Conservation (phyloP, 2,329 filamentous ascomycete genomes). For the Phaeophleospora eucalypticola region DNA sequence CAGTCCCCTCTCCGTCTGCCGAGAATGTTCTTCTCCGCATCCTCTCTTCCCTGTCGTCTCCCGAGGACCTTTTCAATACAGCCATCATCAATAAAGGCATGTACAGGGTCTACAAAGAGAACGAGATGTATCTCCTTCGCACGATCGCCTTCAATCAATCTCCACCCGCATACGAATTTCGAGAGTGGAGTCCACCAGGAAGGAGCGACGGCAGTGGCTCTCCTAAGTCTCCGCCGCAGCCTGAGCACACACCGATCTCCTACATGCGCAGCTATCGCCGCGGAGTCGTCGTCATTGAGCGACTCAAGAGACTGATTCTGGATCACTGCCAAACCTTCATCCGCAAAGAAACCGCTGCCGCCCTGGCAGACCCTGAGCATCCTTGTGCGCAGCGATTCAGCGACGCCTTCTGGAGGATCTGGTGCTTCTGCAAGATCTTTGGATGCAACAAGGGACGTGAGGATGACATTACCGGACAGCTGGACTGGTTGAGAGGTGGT, state of each 20-base stretch:
- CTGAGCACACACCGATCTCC: conserved; percentile 51
- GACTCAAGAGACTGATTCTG: conserved; percentile 54
- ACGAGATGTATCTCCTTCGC: conserved; percentile 54
- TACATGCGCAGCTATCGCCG: conserved; percentile 51
- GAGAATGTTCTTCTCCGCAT: conserved; percentile 52
- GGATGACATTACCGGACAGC: conserved; percentile 56
- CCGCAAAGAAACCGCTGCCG: conserved; percentile 53
- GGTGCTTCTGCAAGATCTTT: conserved; percentile 63
- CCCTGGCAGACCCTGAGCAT: conserved; percentile 46
- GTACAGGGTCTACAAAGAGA: conserved; percentile 54
- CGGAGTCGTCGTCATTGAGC: conserved; percentile 52
- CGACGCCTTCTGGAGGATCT: conserved; percentile 61
- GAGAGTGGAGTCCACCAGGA: conserved; percentile 54
- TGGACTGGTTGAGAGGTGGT: conserved; percentile 61
- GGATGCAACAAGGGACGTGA: conserved; percentile 56
- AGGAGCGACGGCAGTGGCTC: conserved; percentile 37
- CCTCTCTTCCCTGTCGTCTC: conserved; percentile 44
- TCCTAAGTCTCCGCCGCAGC: conserved; percentile 32
- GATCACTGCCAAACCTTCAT: conserved; percentile 54
- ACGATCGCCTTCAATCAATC: conserved; percentile 51
- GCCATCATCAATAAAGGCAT: conserved; percentile 54
- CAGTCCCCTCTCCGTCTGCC: conserved; percentile 29
- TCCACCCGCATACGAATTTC: conserved; percentile 57
- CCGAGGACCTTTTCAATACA: conserved; percentile 54
- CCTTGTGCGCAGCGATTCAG: conserved; percentile 50